Evolutionary conservation across 768 basidiomycete species (phyloP), one percentile per base, ranked within the genome.

Genomic region (Pholiota molesta): DNA sequence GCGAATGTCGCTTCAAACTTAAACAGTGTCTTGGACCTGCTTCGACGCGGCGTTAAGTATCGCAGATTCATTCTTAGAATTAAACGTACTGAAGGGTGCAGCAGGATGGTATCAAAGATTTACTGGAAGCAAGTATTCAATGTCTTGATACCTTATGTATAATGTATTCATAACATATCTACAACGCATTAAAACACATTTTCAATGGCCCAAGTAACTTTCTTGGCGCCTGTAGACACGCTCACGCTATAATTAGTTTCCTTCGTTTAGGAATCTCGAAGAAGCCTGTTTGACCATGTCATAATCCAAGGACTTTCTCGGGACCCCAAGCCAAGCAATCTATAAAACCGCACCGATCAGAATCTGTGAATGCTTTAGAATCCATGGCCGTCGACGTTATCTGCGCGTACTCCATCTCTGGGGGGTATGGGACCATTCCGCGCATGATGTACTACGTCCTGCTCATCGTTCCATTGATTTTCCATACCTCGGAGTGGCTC

Each of bases 401-500:
- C 16, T 62, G 62, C 33, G 57, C 42, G 13, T 55, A 62, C 57
- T 44, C 42, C 42, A n/a, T 63, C 42, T 63, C 62, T 2, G 62
- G 62, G 21, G 57, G 62, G 2, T 63, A 63, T 51, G 62, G 57
- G 5, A 52, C 53, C 19, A 63, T 63, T 19, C 52, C 62, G 26
- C 57, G 57, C 39, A 55, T 59, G 45, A 52, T 63, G 11, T 63
- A 63, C 31, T 63, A 59, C 52, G 49, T 59, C 53, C 53, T 63
- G 6, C 57, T 63, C 23, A 35, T 59, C 33, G 35, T 59, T n/a
- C 54, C 42, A 14, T 40, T 59, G 0, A 21, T 59, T 19, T 63
- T 63, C 28, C 62, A 63, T 37, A 63, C 45, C 31, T 59, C 52
- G 5, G 52, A 63, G 13, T 63, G 57, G 62, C 44, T 63, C 6